Percentiles rank a stretch among this genome's conserved stretches.
phyloP scores from a whole-genome alignment of 805 yeast genomes.

The Ogataea haglerorum region DNA sequence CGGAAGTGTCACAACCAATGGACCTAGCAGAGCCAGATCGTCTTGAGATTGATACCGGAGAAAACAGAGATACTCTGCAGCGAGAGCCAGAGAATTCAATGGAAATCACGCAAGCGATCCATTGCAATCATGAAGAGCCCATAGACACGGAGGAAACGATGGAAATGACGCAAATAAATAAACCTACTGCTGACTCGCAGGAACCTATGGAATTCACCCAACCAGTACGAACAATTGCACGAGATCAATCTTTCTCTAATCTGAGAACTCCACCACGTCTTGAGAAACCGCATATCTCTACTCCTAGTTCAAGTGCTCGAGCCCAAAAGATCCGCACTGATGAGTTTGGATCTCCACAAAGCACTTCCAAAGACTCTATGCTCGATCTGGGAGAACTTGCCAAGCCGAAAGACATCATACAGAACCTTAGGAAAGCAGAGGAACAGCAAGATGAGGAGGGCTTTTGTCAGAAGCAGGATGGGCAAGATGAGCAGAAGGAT shows the following conservation, averaged over 20 bases:
- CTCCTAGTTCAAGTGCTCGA: constrained; percentile 19
- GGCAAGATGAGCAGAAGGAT: background rate
- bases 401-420: constrained; percentile 3
- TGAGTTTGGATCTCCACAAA: constrained; percentile 22
- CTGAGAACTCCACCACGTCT: constrained; percentile 12
- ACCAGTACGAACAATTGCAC: constrained; percentile 5
- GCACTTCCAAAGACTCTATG: constrained; percentile 11
- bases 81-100: constrained; percentile 4
- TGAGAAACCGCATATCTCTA: background rate
- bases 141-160: constrained; percentile 4
- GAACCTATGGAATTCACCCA: constrained; percentile 20
- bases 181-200: background rate
- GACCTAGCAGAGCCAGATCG: constrained; percentile 15
- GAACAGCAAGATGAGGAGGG: background rate
- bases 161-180: background rate
- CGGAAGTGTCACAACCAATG: constrained; percentile 15
- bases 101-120: constrained; percentile 17
- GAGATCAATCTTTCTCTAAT: background rate
- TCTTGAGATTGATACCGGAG: background rate
- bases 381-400: constrained; percentile 3
- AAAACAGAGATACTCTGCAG: background rate
- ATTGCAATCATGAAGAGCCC: background rate
- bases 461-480: background rate
- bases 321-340: constrained; percentile 20
- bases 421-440: constrained; percentile 1